Percentiles rank a stretch among this genome's conserved stretches.
phyloP scores from a whole-genome alignment of 352 stramenopile species.

The Globisporangium okanoganense region DNA sequence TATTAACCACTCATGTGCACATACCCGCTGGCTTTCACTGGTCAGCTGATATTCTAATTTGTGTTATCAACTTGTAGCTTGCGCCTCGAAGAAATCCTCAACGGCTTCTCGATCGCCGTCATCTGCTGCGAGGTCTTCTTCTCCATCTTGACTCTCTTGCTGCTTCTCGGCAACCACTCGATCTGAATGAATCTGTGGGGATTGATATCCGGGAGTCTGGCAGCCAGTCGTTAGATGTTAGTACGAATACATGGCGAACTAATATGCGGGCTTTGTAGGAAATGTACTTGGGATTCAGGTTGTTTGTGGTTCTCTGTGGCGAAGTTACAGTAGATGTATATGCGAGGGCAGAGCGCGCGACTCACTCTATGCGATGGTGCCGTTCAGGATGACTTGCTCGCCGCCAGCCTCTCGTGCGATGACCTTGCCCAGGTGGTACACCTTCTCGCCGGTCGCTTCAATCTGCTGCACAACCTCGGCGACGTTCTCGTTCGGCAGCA shows the following conservation, averaged over 20 bases:
- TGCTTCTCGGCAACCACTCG: slow-evolving; percentile 22
- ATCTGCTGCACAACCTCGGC: slow-evolving; percentile 86
- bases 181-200: background rate
- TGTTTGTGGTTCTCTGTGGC: slow-evolving; percentile 1
- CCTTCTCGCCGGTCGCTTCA: slow-evolving; percentile 79
- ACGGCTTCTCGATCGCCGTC: slow-evolving; percentile 55
- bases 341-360: background rate
- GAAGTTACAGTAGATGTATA: slow-evolving; percentile 3
- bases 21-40: background rate
- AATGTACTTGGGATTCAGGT: slow-evolving; percentile 10
- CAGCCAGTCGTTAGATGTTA: background rate
- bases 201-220: too few relatives aligned
- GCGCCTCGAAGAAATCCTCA: slow-evolving; percentile 54
- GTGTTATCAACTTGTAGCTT: slow-evolving; percentile 24
- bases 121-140: slow-evolving; percentile 56
- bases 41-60: slow-evolving; percentile 6
- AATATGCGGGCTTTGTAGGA: background rate
- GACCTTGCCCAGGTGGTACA: slow-evolving; percentile 89
- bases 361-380: slow-evolving; percentile 47
- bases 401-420: slow-evolving; percentile 43
- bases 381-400: slow-evolving; percentile 86
- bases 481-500: slow-evolving; percentile 89
- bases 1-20: background rate
- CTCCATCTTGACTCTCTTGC: slow-evolving; percentile 37
- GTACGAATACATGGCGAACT: background rate